These are phyloP conservation scores for Pseudocercospora fijiensis DNA, from an alignment of 2,329 filamentous ascomycete genomes.

Conservation along the genomic window DNA sequence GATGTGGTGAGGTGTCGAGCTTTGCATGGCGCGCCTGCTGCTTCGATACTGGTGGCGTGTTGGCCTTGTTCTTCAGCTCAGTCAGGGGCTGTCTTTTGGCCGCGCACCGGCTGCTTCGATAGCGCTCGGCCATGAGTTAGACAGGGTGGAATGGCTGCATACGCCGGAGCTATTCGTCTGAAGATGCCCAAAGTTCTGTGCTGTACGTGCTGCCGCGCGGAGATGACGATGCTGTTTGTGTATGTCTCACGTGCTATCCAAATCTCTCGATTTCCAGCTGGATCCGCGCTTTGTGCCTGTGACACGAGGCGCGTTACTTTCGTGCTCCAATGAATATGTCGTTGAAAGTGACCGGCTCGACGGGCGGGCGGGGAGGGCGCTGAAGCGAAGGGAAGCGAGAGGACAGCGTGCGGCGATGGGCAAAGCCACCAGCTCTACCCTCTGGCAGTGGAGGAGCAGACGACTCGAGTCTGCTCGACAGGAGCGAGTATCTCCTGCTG, in stretches of 20 bases:
- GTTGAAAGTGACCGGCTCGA: conserved; percentile 14
- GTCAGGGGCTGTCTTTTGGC: conserved; percentile 34
- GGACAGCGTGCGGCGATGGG: conserved; percentile 23
- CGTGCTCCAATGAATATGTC: conserved; percentile 27
- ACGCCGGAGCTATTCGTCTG: conserved; percentile 10
- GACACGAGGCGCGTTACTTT: conserved; percentile 9
- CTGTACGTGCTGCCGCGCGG: conserved; percentile 14
- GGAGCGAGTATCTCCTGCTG: conserved; percentile 7
- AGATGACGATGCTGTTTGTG: conserved; percentile 17
- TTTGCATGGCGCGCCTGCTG: conserved; percentile 25
- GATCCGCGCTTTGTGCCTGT: conserved; percentile 8
- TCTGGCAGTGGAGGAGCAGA: conserved; percentile 8
- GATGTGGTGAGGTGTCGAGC: conserved; percentile 22
- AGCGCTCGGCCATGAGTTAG: conserved; percentile 35
- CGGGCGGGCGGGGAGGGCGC: conserved; percentile 3
- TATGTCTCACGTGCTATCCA: conserved; percentile 24
- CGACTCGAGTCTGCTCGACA: conserved; percentile 1
- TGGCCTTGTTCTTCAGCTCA: conserved; percentile 33
- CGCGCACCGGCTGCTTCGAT: conserved; percentile 28
- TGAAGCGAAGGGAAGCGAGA: conserved; percentile 19
- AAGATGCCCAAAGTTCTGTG: conserved; percentile 14
- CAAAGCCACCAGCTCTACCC: conserved; percentile 8
- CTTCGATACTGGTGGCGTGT: conserved; percentile 31
- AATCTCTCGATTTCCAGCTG: conserved; percentile 11
- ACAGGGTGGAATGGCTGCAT: conserved; percentile 9